Percentiles rank a stretch among this genome's conserved stretches.
phyloP scores from a whole-genome alignment of 805 yeast genomes.

The Jamesozyma lodderae region DNA sequence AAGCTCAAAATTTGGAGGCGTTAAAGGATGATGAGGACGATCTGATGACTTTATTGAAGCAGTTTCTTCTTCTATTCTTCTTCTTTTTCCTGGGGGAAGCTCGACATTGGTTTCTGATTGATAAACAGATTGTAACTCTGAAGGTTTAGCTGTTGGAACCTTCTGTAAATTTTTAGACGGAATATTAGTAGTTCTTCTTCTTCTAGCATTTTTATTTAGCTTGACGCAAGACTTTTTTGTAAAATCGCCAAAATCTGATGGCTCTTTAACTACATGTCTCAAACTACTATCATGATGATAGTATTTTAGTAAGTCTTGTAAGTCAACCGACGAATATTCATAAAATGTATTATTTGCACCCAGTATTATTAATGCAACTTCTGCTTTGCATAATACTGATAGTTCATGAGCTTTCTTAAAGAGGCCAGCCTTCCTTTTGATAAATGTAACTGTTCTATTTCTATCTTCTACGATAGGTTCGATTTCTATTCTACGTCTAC shows the following conservation, averaged over 20 bases:
- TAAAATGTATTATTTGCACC: constrained; percentile 77
- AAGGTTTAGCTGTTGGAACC: too few relatives aligned
- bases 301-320: constrained; percentile 39
- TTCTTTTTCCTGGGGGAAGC: too few relatives aligned
- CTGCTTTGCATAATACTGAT: constrained; percentile 86
- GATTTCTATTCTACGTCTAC: constrained; percentile 92
- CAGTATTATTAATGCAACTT: constrained; percentile 79
- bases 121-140: too few relatives aligned
- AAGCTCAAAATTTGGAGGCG: background rate
- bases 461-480: constrained; percentile 87
- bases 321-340: constrained; percentile 70
- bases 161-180: background rate
- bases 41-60: too few relatives aligned
- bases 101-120: too few relatives aligned
- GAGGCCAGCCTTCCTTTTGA: constrained; percentile 88
- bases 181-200: background rate
- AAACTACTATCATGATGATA: constrained; percentile 25
- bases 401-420: constrained; percentile 58
- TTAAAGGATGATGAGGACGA: background rate
- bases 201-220: constrained; percentile 3
- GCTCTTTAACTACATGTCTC: constrained; percentile 23
- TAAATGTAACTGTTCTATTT: constrained; percentile 61
- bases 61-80: too few relatives aligned
- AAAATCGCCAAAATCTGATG: constrained; percentile 59
- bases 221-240: constrained; percentile 25